Evolutionary conservation across 768 basidiomycete species (phyloP).

Genomic region (Harrya chromipes): DNA sequence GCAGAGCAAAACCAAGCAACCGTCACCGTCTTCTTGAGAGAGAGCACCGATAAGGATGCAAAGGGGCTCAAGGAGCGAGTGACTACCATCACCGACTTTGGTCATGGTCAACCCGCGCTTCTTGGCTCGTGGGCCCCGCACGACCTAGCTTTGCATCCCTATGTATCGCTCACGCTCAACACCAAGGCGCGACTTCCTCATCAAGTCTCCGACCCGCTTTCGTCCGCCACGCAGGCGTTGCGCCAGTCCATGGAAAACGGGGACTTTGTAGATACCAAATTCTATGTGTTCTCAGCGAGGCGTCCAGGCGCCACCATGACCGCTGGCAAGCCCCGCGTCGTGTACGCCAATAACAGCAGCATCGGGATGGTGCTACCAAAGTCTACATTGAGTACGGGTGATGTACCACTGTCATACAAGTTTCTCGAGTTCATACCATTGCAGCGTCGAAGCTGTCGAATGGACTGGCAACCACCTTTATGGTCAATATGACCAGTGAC

Average conservation of each 20-base stretch:
- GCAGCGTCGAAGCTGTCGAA: conserved; percentile 6
- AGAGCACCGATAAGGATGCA: conserved; percentile 1
- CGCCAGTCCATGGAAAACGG: conserved; percentile 24
- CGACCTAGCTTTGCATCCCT: conserved; percentile 15
- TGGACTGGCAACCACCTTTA: conserved; percentile 11
- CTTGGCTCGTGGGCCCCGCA: conserved; percentile 22
- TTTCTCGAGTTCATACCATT: neutral
- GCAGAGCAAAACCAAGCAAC: conserved; percentile 19
- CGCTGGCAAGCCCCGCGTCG: conserved; percentile 21
- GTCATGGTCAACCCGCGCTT: conserved; percentile 22
- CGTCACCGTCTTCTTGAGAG: conserved; percentile 11
- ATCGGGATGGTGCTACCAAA: conserved; percentile 17
- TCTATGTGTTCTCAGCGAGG: conserved; percentile 26
- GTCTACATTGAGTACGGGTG: conserved; percentile 7
- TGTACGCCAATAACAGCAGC: conserved; percentile 24
- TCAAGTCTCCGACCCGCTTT: conserved; percentile 11
- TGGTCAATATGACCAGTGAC: conserved; percentile 23
- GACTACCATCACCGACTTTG: conserved; percentile 22
- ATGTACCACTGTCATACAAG: neutral
- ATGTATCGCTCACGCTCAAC: conserved; percentile 19
- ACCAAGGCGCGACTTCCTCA: conserved; percentile 16
- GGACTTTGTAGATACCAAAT: conserved; percentile 29
- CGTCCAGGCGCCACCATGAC: conserved; percentile 1
- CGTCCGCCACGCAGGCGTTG: conserved; percentile 17
- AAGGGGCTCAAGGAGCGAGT: conserved; percentile 9